A percentile compares a stretch with the other conserved stretches of the same genome.
Evolutionary conservation across 2,329 filamentous ascomycete genomes (phyloP).

Genomic region (Monilinia fructigena): DNA sequence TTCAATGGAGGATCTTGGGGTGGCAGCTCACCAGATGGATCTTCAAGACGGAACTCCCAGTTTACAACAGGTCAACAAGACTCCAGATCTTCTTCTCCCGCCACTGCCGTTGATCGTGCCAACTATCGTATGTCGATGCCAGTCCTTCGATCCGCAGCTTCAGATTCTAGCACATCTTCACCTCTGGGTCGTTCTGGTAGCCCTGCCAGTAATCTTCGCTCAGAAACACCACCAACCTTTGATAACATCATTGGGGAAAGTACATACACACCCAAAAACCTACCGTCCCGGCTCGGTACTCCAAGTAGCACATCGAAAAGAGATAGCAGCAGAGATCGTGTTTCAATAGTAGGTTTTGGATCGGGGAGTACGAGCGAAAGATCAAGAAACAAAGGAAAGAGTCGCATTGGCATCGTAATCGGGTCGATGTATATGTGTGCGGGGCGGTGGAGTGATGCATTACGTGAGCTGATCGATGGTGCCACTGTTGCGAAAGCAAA

Average conservation of each 20-base stretch:
- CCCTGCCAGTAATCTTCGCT: constrained; percentile 34
- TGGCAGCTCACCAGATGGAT: constrained; percentile 44
- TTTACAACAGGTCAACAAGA: constrained; percentile 46
- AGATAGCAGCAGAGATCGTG: constrained; percentile 47
- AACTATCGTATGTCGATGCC: constrained; percentile 81
- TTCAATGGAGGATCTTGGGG: constrained; percentile 47
- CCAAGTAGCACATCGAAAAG: constrained; percentile 25
- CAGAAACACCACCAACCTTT: constrained; percentile 31
- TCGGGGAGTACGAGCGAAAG: constrained; percentile 70
- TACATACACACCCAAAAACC: constrained; percentile 25
- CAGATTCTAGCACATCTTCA: constrained; percentile 36
- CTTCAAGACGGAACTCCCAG: constrained; percentile 56
- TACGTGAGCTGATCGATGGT: constrained; percentile 79
- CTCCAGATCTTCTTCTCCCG: constrained; percentile 55
- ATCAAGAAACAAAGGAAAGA: constrained; percentile 76
- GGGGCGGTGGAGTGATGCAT: constrained; percentile 84
- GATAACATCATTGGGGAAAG: constrained; percentile 35
- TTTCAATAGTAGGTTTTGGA: constrained; percentile 70
- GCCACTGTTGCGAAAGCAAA: constrained; percentile 72
- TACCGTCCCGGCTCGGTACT: constrained; percentile 31
- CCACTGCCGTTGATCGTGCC: constrained; percentile 56
- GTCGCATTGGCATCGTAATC: constrained; percentile 74
- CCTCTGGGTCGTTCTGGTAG: constrained; percentile 42
- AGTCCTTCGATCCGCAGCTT: constrained; percentile 45
- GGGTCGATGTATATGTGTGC: constrained; percentile 85